Conservation (phyloP, 2,329 filamentous ascomycete genomes). For the Periglandula ipomoeae region DNA sequence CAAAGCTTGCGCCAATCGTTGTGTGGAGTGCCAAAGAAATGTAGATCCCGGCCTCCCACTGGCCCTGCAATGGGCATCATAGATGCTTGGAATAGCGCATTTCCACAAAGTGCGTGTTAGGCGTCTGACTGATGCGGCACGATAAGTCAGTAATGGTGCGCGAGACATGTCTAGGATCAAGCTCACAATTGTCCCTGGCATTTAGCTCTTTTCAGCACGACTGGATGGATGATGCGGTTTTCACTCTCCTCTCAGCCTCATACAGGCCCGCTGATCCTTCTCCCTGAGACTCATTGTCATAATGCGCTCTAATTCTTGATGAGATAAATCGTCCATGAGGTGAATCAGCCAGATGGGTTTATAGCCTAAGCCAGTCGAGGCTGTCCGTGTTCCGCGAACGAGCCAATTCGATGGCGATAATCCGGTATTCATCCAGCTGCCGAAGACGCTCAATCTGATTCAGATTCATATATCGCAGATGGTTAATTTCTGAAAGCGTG, state of each 20-base stretch:
- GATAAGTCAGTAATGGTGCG: slow-evolving; percentile 6
- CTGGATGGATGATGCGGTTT: neutral
- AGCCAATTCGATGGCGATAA: no score
- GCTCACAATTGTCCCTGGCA: neutral
- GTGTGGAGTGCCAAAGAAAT: neutral
- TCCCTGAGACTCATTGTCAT: slow-evolving; percentile 1
- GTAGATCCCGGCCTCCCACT: slow-evolving; percentile 5
- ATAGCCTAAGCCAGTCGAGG: no score
- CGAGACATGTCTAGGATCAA: slow-evolving; percentile 15
- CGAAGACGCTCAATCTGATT: no score
- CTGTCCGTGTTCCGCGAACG: no score
- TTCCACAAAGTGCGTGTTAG: neutral
- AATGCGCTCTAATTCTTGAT: neutral
- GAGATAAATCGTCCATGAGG: no score
- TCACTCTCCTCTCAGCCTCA: slow-evolving; percentile 3
- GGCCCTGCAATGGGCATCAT: neutral
- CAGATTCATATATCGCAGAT: no score
- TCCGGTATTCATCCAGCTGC: no score
- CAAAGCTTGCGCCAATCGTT: slow-evolving; percentile 1
- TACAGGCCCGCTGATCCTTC: slow-evolving; percentile 7
- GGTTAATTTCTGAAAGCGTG: no score
- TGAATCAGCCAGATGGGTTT: no score
- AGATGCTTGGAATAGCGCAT: neutral
- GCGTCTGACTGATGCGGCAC: slow-evolving; percentile 1
- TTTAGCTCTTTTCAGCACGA: neutral